These are phyloP conservation scores for Anthoceros angustus DNA, from an alignment of 225 moss, liverwort and hornwort species.

Conservation along the genomic window DNA sequence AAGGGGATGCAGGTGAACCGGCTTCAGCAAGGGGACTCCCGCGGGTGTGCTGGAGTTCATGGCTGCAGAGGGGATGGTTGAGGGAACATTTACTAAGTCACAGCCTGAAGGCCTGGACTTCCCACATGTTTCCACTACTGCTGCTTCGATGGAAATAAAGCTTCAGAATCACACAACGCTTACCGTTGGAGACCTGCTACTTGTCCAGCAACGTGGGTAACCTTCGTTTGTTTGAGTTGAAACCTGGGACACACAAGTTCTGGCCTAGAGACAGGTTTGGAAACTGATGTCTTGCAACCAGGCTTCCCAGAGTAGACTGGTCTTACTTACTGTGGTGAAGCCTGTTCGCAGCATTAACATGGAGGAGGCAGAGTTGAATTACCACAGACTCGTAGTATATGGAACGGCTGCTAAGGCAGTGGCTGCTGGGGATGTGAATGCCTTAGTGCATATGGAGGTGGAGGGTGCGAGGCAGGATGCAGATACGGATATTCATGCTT, in stretches of 20 bases:
- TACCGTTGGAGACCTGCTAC: conserved; percentile 57
- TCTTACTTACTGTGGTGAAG: conserved; percentile 52
- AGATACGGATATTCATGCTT: conserved; percentile 80
- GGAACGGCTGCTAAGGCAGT: conserved; percentile 32
- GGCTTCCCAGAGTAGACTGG: conserved; percentile 43
- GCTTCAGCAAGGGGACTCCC: conserved; percentile 33
- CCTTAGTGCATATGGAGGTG: conserved; percentile 56
- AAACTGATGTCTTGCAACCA: conserved; percentile 71
- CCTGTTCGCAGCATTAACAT: conserved; percentile 38
- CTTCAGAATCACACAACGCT: conserved; percentile 67
- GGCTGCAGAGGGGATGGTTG: conserved; percentile 68
- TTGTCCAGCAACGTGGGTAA: conserved; percentile 76
- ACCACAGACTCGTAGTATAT: conserved; percentile 62
- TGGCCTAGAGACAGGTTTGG: conserved; percentile 87
- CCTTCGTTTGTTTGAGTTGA: conserved; percentile 64
- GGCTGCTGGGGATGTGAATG: conserved; percentile 37
- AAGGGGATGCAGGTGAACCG: conserved; percentile 4
- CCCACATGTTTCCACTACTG: conserved; percentile 74
- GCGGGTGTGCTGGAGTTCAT: conserved; percentile 89
- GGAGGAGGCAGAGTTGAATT: conserved; percentile 49
- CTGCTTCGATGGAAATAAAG: conserved; percentile 82
- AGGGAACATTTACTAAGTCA: conserved; percentile 82
- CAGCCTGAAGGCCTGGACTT: conserved; percentile 77
- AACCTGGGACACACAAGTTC: conserved; percentile 52
- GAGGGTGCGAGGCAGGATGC: conserved; percentile 25